These are phyloP conservation scores for Piper longum DNA, from an alignment of 164 flowering plant species.

Conservation along the genomic window DNA sequence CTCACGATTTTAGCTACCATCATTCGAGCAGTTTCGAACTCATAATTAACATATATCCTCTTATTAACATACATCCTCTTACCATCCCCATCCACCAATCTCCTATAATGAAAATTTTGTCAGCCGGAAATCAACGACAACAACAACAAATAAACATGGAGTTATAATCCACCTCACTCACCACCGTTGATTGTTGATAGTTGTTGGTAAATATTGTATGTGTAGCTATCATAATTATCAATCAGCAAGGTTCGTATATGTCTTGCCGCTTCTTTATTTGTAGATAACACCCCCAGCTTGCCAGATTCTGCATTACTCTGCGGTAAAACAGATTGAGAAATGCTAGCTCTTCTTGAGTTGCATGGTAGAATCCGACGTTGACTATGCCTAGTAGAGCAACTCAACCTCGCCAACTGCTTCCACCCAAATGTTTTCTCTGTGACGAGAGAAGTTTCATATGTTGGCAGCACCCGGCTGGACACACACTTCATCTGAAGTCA, in stretches of 20 bases:
- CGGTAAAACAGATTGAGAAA: slow-evolving; percentile 37
- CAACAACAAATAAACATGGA: background rate
- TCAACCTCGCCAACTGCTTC: slow-evolving; percentile 9
- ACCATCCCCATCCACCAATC: too few species aligned
- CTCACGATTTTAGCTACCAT: too few species aligned
- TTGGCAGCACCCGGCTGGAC: slow-evolving; percentile 16
- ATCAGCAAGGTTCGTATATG: slow-evolving; percentile 81
- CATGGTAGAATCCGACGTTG: slow-evolving; percentile 5
- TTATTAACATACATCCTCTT: too few species aligned
- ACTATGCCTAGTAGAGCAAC: slow-evolving; percentile 10
- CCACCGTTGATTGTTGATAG: slow-evolving; percentile 72
- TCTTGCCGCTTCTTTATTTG: slow-evolving; percentile 22
- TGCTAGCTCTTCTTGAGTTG: slow-evolving; percentile 13
- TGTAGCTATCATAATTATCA: slow-evolving; percentile 96
- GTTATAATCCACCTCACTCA: slow-evolving; percentile 12
- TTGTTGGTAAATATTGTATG: slow-evolving; percentile 89
- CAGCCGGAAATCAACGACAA: background rate
- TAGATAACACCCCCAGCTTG: slow-evolving; percentile 16
- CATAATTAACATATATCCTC: too few species aligned
- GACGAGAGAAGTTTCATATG: slow-evolving; percentile 19
- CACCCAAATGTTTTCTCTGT: slow-evolving; percentile 8
- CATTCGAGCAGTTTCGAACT: too few species aligned
- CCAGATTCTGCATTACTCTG: slow-evolving; percentile 33
- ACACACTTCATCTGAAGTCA: slow-evolving; percentile 16
- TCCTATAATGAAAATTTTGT: too few species aligned